These are phyloP conservation scores for Apodospora peruviana DNA, from an alignment of 495 filamentous ascomycete species.

Conservation along the genomic window DNA sequence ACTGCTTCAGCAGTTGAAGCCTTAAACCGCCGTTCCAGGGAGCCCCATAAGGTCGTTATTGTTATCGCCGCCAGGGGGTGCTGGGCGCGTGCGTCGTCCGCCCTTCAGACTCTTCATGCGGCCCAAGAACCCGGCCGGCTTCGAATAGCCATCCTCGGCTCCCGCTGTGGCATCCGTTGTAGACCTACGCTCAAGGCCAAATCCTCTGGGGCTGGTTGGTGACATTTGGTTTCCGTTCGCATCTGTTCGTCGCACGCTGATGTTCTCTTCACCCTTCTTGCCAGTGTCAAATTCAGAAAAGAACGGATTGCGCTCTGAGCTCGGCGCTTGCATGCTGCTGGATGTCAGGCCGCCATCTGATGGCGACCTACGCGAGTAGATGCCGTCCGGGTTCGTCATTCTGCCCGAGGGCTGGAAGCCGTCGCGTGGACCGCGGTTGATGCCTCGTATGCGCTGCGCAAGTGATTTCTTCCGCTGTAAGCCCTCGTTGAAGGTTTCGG, in stretches of 20 bases:
- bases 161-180: constrained; percentile 57
- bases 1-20: neutral
- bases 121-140: constrained; percentile 63
- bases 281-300: constrained; percentile 66
- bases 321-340: constrained; percentile 65
- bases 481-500: constrained; percentile 51
- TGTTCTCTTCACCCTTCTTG: constrained; percentile 36
- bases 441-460: constrained; percentile 74
- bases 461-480: constrained; percentile 88
- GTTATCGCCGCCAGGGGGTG: constrained; percentile 22
- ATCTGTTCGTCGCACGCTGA: constrained; percentile 35
- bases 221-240: constrained; percentile 40
- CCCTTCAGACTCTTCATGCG: constrained; percentile 86
- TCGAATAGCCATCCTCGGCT: constrained; percentile 33
- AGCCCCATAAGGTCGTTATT: constrained; percentile 11
- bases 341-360: constrained; percentile 58
- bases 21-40: constrained; percentile 27
- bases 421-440: constrained; percentile 51
- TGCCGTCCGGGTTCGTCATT: constrained; percentile 45
- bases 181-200: constrained; percentile 58
- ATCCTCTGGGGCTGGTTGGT: constrained; percentile 56
- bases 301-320: constrained; percentile 69
- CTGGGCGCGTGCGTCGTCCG: constrained; percentile 33
- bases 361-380: constrained; percentile 34
- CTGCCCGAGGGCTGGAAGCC: constrained; percentile 48